Base-by-base conservation (phyloP, 2,329 filamentous ascomycete species). In the Exserohilum rostratum region DNA sequence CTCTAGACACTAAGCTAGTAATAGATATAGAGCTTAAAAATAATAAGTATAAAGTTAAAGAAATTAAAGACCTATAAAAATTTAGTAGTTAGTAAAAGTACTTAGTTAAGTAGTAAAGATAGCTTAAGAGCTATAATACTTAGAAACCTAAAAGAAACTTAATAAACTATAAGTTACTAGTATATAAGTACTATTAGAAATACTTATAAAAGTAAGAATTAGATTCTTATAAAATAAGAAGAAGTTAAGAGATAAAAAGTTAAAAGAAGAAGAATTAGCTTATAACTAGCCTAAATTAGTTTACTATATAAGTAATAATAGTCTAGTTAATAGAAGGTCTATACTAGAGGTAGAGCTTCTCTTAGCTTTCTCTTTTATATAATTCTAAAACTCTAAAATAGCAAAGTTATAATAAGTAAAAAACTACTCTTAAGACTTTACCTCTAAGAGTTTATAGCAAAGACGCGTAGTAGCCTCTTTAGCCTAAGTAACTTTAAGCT, bases 231-330 rank as follows among this genome's bases (percentile, higher is more conserved):
- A 25, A 25, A 25, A 7, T 4, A 25, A 25, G 22, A 5, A 25
- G 22, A 5, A n/a, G 20, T 17, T 39, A 39, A 18, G 39, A 48
- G n/a, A n/a, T n/a, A n/a, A 44, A 44, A n/a, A 27, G 20, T n/a
- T n/a, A n/a, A n/a, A n/a, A n/a, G n/a, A n/a, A n/a, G n/a, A n/a
- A n/a, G 12, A 31, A 11, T 45, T 20, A 45, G 29, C 15, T 15
- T 46, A 35, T 46, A 46, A 35, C 43, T 25, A 34, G 43, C 29
- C 20, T 7, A 35, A 29, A 25, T 46, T n/a, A 46, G 43, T 17
- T 13, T 6, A 46, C 9, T 10, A 11, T 35, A 13, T 22, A 22
- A 15, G 22, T 35, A 46, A 25, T n/a, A 6, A 11, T 17, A n/a
- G 12, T 31, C 22, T 7, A 25, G 22, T 20, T 20, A 12, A 20